These are phyloP conservation scores for Usnea hakonensis DNA, from an alignment of 495 filamentous ascomycete genomes.

Conservation along the genomic window DNA sequence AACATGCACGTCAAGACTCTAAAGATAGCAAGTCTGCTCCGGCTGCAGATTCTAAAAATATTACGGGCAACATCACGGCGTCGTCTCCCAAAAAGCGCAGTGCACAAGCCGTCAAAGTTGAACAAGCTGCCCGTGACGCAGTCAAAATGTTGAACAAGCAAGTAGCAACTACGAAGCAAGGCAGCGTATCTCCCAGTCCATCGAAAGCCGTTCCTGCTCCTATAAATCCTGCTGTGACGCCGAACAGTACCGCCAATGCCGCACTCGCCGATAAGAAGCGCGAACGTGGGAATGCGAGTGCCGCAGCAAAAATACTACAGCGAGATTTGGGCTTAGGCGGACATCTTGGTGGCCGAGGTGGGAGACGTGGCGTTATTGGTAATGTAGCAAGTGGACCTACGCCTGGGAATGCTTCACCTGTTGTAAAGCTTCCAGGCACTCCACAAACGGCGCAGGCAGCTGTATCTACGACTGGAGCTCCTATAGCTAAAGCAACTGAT, in stretches of 20 bases:
- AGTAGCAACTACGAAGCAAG: constrained; percentile 35
- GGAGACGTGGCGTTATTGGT: constrained; percentile 29
- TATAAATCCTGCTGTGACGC: constrained; percentile 13
- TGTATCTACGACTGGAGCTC: background rate
- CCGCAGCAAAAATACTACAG: constrained; percentile 78
- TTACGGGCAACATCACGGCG: constrained; percentile 24
- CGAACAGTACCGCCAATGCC: constrained; percentile 23
- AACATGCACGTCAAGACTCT: constrained; percentile 37
- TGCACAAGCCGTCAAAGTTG: constrained; percentile 38
- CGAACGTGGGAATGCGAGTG: constrained; percentile 63
- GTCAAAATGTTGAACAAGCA: constrained; percentile 75
- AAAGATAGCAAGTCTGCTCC: constrained; percentile 49
- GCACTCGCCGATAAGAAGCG: constrained; percentile 43
- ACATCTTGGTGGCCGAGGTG: constrained; percentile 42
- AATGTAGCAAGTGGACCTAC: constrained; percentile 35
- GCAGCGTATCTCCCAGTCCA: constrained; percentile 26
- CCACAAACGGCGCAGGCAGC: constrained; percentile 8
- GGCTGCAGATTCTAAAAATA: constrained; percentile 40
- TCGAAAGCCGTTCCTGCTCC: constrained; percentile 31
- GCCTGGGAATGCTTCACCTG: constrained; percentile 43
- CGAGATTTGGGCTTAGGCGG: constrained; percentile 80
- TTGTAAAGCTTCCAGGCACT: constrained; percentile 24
- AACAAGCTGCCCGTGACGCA: constrained; percentile 62
- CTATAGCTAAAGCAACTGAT: background rate
- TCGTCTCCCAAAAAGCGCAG: constrained; percentile 40